These are phyloP conservation scores for Dictyophora rubrovolvata DNA, from an alignment of 768 basidiomycete genomes.

Conservation along the genomic window DNA sequence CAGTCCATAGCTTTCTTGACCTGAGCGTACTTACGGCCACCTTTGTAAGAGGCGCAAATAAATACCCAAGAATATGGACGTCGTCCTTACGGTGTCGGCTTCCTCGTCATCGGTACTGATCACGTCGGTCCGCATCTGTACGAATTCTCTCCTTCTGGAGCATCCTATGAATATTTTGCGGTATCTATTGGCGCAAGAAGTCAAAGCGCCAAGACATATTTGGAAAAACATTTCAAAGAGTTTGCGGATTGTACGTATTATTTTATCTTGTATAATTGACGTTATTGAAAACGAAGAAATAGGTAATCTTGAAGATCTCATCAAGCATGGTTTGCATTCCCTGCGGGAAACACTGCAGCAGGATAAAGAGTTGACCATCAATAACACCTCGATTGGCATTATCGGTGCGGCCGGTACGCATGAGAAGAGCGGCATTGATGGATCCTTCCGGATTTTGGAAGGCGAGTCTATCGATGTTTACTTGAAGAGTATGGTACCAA, in stretches of 20 bases:
- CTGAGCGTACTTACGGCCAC: neutral
- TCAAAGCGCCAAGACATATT: constrained; percentile 97
- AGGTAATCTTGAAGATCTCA: constrained; percentile 81
- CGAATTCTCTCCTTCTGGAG: constrained; percentile 96
- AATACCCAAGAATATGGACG: constrained; percentile 98
- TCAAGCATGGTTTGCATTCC: constrained; percentile 89
- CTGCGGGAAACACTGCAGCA: constrained; percentile 96
- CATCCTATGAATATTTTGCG: constrained; percentile 95
- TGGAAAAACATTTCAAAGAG: constrained; percentile 86
- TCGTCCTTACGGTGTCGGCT: constrained; percentile 96
- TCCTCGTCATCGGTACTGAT: constrained; percentile 94
- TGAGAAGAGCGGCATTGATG: constrained; percentile 43
- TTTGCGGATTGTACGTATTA: constrained; percentile 69
- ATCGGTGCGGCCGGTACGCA: constrained; percentile 61
- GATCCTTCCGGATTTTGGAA: constrained; percentile 80
- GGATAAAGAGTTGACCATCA: constrained; percentile 87
- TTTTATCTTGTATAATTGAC: neutral
- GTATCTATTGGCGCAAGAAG: constrained; percentile 98
- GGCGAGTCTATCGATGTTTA: constrained; percentile 67
- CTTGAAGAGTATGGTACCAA: constrained; percentile 68
- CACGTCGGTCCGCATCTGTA: constrained; percentile 96
- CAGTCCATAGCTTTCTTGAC: constrained; percentile 22
- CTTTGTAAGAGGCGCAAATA: constrained; percentile 77
- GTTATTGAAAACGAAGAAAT: constrained; percentile 6
- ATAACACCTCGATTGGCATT: constrained; percentile 94